Percentiles rank a stretch among this genome's conserved stretches.
Conservation (phyloP, 805 yeast species). For the Metschnikowia gelsemii region DNA sequence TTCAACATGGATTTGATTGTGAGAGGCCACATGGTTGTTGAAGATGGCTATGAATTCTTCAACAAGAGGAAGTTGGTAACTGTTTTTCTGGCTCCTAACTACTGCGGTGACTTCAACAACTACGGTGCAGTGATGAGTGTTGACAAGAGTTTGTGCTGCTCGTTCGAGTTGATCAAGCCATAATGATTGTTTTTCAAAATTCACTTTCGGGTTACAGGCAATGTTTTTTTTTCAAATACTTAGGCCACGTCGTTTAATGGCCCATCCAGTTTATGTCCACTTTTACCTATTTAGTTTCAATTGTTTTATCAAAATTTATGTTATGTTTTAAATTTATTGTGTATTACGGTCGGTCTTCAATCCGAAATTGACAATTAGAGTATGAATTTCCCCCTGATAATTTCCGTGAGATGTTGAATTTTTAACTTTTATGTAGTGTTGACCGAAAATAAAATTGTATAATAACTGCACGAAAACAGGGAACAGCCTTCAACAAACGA, state of each 20-base stretch:
- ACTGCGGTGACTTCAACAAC: slow-evolving; percentile 77
- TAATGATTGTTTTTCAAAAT: slow-evolving; percentile 15
- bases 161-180: slow-evolving; percentile 70
- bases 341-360: not conserved
- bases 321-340: not conserved
- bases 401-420: too few relatives aligned
- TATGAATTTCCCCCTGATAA: too few relatives aligned
- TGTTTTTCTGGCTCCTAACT: slow-evolving; percentile 79
- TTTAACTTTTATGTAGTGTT: too few relatives aligned
- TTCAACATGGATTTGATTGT: slow-evolving; percentile 76
- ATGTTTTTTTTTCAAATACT: not conserved
- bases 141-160: slow-evolving; percentile 63
- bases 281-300: not conserved
- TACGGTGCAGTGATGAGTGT: slow-evolving; percentile 82
- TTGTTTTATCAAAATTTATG: not conserved
- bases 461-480: too few relatives aligned
- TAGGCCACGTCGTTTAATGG: not conserved
- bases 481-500: too few relatives aligned
- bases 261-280: not conserved
- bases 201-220: too few relatives aligned
- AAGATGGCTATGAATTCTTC: slow-evolving; percentile 84
- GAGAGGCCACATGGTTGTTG: slow-evolving; percentile 88
- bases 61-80: slow-evolving; percentile 73
- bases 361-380: too few relatives aligned
- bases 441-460: too few relatives aligned